Percentiles rank a stretch among this genome's conserved stretches.
These are phyloP conservation scores for Thyridium curvatum DNA, from an alignment of 2,329 filamentous ascomycete genomes.

Conservation along the genomic window DNA sequence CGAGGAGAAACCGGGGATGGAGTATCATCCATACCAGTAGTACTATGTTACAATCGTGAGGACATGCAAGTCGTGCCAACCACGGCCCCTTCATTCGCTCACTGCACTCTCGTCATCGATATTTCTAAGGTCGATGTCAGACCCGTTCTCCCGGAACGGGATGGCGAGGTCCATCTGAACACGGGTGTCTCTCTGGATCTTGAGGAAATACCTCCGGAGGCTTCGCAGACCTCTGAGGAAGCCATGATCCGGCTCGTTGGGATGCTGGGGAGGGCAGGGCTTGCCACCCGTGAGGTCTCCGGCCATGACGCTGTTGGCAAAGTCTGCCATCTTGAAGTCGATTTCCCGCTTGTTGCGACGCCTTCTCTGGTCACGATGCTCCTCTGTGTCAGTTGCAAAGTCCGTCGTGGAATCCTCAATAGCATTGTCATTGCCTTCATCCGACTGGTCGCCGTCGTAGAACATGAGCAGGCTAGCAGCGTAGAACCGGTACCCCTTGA, in stretches of 20 bases:
- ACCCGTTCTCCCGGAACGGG: constrained; percentile 1
- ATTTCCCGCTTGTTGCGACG: constrained; percentile 55
- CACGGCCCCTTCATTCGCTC: constrained; percentile 18
- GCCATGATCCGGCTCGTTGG: constrained; percentile 75
- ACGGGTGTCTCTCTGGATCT: constrained; percentile 74
- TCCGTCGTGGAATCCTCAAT: constrained; percentile 54
- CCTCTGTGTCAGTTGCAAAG: constrained; percentile 51
- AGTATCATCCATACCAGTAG: too few species aligned
- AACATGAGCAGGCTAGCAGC: constrained; percentile 92
- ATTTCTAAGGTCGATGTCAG: constrained; percentile 6
- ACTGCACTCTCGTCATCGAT: constrained; percentile 21
- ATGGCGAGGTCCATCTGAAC: constrained; percentile 38
- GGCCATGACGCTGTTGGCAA: constrained; percentile 93
- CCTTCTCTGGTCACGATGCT: constrained; percentile 25
- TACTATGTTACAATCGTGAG: too few species aligned
- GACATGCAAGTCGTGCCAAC: too few species aligned
- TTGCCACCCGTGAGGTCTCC: constrained; percentile 57
- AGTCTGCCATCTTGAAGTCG: constrained; percentile 96
- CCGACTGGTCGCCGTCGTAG: constrained; percentile 76
- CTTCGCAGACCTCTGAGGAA: constrained; percentile 81
- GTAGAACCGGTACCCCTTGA: constrained; percentile 89
- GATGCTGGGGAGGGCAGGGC: constrained; percentile 75
- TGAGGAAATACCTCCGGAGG: constrained; percentile 76
- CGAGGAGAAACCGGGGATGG: too few species aligned
- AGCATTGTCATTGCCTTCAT: constrained; percentile 43